Percentiles rank a stretch among this genome's conserved stretches.
Evolutionary conservation across 371 early-diverging fungal species (phyloP).

Genomic region (Mortierella sp.): DNA sequence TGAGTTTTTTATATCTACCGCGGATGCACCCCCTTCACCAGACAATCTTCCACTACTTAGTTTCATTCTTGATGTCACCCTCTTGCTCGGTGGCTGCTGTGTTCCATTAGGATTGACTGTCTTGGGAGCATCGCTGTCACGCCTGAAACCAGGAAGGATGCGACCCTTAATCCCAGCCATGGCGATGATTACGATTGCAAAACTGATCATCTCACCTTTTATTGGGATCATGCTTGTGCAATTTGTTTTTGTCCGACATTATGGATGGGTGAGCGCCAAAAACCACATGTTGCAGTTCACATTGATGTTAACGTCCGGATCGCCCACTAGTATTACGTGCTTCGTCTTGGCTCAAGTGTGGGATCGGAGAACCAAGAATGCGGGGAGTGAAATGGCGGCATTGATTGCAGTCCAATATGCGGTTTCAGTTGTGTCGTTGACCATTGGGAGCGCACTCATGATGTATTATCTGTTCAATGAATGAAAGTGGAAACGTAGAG

Average conservation of each 20-base stretch:
- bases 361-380: slow-evolving; percentile 50
- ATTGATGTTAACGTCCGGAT: slow-evolving; percentile 61
- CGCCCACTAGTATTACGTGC: slow-evolving; percentile 57
- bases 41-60: slow-evolving; percentile 61
- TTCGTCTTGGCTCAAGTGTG: slow-evolving; percentile 58
- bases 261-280: slow-evolving; percentile 43
- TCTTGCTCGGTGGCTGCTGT: slow-evolving; percentile 62
- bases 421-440: slow-evolving; percentile 35
- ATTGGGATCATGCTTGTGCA: slow-evolving; percentile 59
- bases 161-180: slow-evolving; percentile 45
- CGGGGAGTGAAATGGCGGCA: slow-evolving; percentile 56
- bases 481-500: no score
- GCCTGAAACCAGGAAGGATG: slow-evolving; percentile 57
- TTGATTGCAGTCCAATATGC: slow-evolving; percentile 57
- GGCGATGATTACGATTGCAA: slow-evolving; percentile 50
- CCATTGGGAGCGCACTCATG: slow-evolving; percentile 43
- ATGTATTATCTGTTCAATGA: slow-evolving; percentile 49
- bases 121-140: slow-evolving; percentile 68
- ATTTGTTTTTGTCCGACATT: slow-evolving; percentile 28
- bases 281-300: slow-evolving; percentile 68
- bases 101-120: slow-evolving; percentile 66
- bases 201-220: slow-evolving; percentile 61
- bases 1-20: slow-evolving; percentile 52
- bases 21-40: slow-evolving; percentile 33
- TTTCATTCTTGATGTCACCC: slow-evolving; percentile 60